A percentile compares a stretch with the other conserved stretches of the same genome.
These are phyloP conservation scores for Pascua guehoae DNA, from an alignment of 1,284 basidiomycete genomes.

Conservation along the genomic window DNA sequence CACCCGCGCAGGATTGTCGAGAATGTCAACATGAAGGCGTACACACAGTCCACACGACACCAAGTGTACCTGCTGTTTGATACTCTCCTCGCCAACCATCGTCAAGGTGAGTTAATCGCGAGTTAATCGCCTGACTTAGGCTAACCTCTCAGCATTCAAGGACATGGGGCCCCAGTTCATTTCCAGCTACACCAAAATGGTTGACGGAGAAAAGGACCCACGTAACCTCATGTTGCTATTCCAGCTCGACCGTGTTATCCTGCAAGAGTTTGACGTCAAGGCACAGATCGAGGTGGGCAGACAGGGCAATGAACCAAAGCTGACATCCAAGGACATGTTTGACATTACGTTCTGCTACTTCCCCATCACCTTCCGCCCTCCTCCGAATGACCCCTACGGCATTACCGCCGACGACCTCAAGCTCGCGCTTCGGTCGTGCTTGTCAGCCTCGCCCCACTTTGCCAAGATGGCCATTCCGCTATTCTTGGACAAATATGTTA, in stretches of 20 bases:
- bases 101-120: constrained; percentile 57
- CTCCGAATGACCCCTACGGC: constrained; percentile 89
- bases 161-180: constrained; percentile 68
- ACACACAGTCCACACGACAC: constrained; percentile 79
- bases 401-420: constrained; percentile 87
- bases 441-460: constrained; percentile 76
- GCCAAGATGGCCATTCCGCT: constrained; percentile 80
- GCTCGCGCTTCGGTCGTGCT: constrained; percentile 60
- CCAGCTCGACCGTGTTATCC: constrained; percentile 74
- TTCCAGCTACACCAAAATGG: constrained; percentile 70
- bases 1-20: constrained; percentile 61
- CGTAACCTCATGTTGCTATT: constrained; percentile 89
- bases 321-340: constrained; percentile 67
- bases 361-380: constrained; percentile 94
- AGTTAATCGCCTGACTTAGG: constrained; percentile 18
- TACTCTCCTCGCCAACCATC: constrained; percentile 67
- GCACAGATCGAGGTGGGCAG: constrained; percentile 67
- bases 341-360: constrained; percentile 98
- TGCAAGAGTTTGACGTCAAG: constrained; percentile 81
- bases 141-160: constrained; percentile 58
- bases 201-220: constrained; percentile 95
- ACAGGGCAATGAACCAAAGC: neutral
- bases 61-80: constrained; percentile 80
- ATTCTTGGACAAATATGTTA: constrained; percentile 87
- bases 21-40: constrained; percentile 73